These are phyloP conservation scores for Achaetomiella virescens DNA, from an alignment of 495 filamentous ascomycete species.

Conservation along the genomic window DNA sequence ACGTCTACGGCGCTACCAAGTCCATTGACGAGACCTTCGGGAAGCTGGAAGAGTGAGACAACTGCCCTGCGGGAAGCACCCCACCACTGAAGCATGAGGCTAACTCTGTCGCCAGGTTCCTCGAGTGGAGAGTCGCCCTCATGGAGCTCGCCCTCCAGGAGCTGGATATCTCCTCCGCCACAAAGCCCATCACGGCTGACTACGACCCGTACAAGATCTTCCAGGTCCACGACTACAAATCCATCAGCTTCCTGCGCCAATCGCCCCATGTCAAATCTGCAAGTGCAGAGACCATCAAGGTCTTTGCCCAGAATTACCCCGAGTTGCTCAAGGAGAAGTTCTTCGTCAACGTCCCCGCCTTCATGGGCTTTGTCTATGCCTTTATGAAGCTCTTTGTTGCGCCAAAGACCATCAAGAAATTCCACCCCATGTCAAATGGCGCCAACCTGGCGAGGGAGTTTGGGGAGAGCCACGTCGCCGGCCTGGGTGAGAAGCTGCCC, in stretches of 20 bases:
- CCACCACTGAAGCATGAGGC: conserved; percentile 14
- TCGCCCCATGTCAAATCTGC: conserved; percentile 63
- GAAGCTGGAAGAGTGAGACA: conserved; percentile 64
- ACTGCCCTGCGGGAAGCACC: too few species aligned
- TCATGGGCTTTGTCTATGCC: conserved; percentile 83
- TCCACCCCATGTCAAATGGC: conserved; percentile 74
- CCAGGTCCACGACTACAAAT: conserved; percentile 87
- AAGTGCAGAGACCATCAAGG: conserved; percentile 68
- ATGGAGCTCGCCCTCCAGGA: conserved; percentile 76
- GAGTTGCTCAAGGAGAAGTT: conserved; percentile 83
- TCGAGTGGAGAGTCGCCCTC: conserved; percentile 77
- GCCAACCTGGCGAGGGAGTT: conserved; percentile 61
- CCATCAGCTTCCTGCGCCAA: conserved; percentile 71
- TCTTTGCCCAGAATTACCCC: conserved; percentile 73
- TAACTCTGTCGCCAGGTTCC: conserved; percentile 52
- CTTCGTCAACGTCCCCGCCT: conserved; percentile 81
- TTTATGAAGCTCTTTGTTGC: conserved; percentile 74
- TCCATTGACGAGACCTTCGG: conserved; percentile 65
- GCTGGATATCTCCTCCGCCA: conserved; percentile 59
- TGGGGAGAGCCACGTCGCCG: conserved; percentile 36
- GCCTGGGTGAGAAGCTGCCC: conserved; percentile 54
- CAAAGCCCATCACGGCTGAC: conserved; percentile 64
- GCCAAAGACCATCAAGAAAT: conserved; percentile 76
- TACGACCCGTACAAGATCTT: conserved; percentile 80
- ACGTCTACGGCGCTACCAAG: conserved; percentile 79